Base-by-base conservation (phyloP, 2,329 filamentous ascomycete genomes). In the Scytalidium lignicola region DNA sequence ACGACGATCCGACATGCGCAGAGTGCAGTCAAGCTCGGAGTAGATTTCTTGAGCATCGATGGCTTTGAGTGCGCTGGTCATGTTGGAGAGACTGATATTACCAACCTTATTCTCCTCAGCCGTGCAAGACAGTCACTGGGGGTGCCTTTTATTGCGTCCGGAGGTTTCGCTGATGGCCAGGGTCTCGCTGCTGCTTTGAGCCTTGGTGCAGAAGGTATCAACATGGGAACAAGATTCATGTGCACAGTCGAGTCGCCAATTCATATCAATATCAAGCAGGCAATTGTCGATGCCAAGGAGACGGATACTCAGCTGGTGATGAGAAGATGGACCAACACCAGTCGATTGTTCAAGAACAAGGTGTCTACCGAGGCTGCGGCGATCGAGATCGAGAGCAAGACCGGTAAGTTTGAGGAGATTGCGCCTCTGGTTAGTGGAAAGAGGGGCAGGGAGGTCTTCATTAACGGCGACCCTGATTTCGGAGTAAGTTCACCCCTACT, bases 141-240 rank as follows among this genome's bases (percentile, higher is more conserved):
- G 29, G 81, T 95, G 9, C 93, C 93, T 1, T 99, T 97, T 68
- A 96, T 99, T 65, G 93, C 93, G 1, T 95, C 88, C 1, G 93
- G 93, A 49, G 93, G 93, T 2, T 97, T 99, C 65, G 92, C 90
- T 12, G 93, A 99, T 66, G 93, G 93, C 0, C 82, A 95, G 62
- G 93, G 93, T 3, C 79, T 99, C 18, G 93, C 93, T 1, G 93
- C 92, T 2, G 93, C 93, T 7, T 74, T 99, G 59, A 85, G 86
- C 39, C 79, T 99, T 12, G 93, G 93, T 29, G 93, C 93, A 0
- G 88, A 89, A 67, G 93, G 93, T 55, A 85, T 97, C 72, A 99
- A 99, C 72, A 99, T 99, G 93, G 93, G 93, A 50, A 99, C 93
- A 9, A 78, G 93, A 40, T 99, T 97, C 74, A 95, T 99, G 88